Evolutionary conservation across 2,329 filamentous ascomycete species (phyloP).

Genomic region (Rosellinia necatrix): DNA sequence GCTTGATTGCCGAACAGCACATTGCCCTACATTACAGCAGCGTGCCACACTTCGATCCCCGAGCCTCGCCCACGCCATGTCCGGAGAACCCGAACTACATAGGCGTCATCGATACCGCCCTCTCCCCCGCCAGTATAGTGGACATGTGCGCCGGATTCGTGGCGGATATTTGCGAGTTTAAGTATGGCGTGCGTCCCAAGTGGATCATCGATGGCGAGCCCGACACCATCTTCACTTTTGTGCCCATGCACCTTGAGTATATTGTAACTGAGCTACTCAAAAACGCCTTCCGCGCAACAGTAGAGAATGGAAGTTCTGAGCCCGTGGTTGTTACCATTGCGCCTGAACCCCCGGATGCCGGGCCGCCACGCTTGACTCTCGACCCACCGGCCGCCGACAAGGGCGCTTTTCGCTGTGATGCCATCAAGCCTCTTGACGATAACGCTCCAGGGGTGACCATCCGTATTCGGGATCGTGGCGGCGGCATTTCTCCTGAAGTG

Average conservation of each 20-base stretch:
- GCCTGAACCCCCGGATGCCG: slow-evolving; percentile 56
- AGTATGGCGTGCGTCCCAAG: slow-evolving; percentile 85
- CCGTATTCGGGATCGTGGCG: slow-evolving; percentile 91
- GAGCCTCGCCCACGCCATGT: slow-evolving; percentile 54
- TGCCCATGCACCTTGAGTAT: slow-evolving; percentile 96
- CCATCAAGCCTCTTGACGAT: slow-evolving; percentile 63
- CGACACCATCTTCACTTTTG: slow-evolving; percentile 86
- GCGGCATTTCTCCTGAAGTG: slow-evolving; percentile 85
- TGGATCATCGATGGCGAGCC: slow-evolving; percentile 84
- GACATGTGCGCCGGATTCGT: slow-evolving; percentile 88
- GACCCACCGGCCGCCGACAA: slow-evolving; percentile 44
- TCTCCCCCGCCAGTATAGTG: slow-evolving; percentile 81
- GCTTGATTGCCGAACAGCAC: slow-evolving; percentile 94
- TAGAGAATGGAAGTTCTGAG: slow-evolving; percentile 81
- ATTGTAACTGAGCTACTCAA: slow-evolving; percentile 96
- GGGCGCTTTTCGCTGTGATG: slow-evolving; percentile 49
- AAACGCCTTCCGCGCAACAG: slow-evolving; percentile 91
- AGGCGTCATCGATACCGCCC: slow-evolving; percentile 90
- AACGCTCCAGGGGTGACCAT: slow-evolving; percentile 87
- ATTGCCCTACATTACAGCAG: slow-evolving; percentile 80
- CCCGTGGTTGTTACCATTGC: slow-evolving; percentile 93
- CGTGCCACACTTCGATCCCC: slow-evolving; percentile 70
- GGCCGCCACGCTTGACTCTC: slow-evolving; percentile 41
- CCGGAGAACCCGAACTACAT: slow-evolving; percentile 72
- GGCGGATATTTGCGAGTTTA: slow-evolving; percentile 93